Conservation (phyloP, 495 filamentous ascomycete genomes). For the Corynascus novoguineensis region DNA sequence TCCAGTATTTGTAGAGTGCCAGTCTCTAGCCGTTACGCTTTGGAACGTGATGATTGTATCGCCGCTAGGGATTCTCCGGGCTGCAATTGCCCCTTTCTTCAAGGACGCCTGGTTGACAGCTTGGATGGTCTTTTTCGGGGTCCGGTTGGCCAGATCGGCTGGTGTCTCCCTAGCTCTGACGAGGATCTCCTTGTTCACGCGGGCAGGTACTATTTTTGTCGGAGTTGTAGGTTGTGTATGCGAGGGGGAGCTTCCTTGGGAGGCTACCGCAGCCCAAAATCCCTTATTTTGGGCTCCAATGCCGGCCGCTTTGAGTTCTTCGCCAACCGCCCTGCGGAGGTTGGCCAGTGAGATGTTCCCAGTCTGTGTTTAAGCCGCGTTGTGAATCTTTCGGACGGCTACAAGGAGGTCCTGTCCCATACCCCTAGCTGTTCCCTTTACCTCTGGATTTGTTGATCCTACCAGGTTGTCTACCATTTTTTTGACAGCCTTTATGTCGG, state of each 20-base stretch:
- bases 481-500: too few relatives aligned
- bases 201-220: not conserved
- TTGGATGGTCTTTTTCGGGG: not conserved
- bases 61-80: not conserved
- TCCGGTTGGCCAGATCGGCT: not conserved
- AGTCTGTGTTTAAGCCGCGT: not conserved
- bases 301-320: not conserved
- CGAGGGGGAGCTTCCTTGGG: not conserved
- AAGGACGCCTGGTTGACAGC: not conserved
- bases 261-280: not conserved
- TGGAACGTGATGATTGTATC: not conserved
- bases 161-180: not conserved
- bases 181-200: not conserved
- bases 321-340: too few relatives aligned
- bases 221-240: not conserved
- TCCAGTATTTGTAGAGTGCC: not conserved
- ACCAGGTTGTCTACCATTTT: not conserved
- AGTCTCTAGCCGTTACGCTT: not conserved
- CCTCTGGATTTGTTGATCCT: not conserved
- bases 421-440: not conserved
- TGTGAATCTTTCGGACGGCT: not conserved
- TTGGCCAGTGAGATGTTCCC: not conserved
- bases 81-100: not conserved
- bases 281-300: not conserved
- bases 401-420: not conserved